Evolutionary conservation across 495 filamentous ascomycete species (phyloP).

Genomic region (Tuber brumale): DNA sequence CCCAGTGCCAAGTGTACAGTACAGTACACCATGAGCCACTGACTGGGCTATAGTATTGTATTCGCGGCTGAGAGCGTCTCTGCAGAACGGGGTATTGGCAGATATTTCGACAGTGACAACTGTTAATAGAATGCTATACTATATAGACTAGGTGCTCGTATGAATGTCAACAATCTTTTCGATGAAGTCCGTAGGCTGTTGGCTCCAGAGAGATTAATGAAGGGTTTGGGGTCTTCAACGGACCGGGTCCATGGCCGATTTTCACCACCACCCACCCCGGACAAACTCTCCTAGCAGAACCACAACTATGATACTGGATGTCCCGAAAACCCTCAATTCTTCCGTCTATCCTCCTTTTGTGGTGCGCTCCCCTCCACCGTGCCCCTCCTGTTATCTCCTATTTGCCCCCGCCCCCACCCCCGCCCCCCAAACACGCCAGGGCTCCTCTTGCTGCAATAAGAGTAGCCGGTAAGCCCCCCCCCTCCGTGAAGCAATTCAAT

Average conservation of each 20-base stretch:
- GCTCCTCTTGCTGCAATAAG: too few relatives aligned
- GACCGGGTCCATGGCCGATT: not conserved
- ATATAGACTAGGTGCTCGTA: not conserved
- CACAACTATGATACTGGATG: slow-evolving; percentile 17
- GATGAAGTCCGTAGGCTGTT: not conserved
- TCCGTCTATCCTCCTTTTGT: not conserved
- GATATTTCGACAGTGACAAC: not conserved
- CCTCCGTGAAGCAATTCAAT: too few relatives aligned
- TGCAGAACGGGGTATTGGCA: not conserved
- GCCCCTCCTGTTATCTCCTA: not conserved
- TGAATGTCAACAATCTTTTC: not conserved
- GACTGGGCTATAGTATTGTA: not conserved
- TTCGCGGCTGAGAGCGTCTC: not conserved
- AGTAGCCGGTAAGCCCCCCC: too few relatives aligned
- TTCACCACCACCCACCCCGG: slow-evolving; percentile 10
- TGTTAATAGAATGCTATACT: not conserved
- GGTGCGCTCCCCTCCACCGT: not conserved
- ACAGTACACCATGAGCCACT: too few relatives aligned
- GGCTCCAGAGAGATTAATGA: not conserved
- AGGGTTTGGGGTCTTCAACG: not conserved
- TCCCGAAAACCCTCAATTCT: slow-evolving; percentile 21
- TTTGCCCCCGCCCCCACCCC: not conserved
- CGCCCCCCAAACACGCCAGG: too few relatives aligned
- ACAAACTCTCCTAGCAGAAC: slow-evolving; percentile 14
- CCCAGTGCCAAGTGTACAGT: not conserved